Conservation (phyloP, 805 yeast genomes). For the Yamadazyma sp. region DNA sequence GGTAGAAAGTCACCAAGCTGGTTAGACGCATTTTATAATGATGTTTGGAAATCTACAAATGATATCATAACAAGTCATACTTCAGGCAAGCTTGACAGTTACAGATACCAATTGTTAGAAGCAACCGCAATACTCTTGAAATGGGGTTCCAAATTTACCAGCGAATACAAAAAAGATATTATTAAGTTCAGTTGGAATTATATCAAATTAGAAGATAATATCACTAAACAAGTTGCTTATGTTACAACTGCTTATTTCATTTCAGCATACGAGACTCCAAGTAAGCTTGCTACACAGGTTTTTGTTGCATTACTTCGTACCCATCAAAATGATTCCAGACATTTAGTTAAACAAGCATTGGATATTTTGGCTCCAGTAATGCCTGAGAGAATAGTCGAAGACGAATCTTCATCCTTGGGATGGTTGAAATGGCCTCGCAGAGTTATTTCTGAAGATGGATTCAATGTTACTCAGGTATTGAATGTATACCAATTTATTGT, state of each 20-base stretch:
- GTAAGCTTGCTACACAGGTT: conserved; percentile 84
- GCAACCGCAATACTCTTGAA: conserved; percentile 74
- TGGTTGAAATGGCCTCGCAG: conserved; percentile 97
- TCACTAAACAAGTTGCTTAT: conserved; percentile 90
- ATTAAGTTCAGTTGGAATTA: conserved; percentile 94
- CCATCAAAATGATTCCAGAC: conserved; percentile 80
- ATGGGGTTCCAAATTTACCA: conserved; percentile 57
- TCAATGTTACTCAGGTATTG: conserved; percentile 78
- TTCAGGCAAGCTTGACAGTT: conserved; percentile 70
- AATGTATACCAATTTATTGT: conserved; percentile 87
- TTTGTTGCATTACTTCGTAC: conserved; percentile 86
- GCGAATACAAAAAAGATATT: conserved; percentile 71
- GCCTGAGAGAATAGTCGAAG: conserved; percentile 57
- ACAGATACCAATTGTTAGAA: conserved; percentile 75
- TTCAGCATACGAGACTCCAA: conserved; percentile 82
- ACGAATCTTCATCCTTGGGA: conserved; percentile 51
- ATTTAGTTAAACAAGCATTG: conserved; percentile 80
- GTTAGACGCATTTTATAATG: conserved; percentile 59
- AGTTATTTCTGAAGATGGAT: conserved; percentile 86
- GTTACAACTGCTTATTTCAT: conserved; percentile 85
- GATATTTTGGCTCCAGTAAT: conserved; percentile 87
- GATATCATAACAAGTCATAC: conserved; percentile 50
- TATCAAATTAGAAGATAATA: conserved; percentile 81
- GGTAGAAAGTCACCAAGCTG: conserved; percentile 46
- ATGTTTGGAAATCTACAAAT: conserved; percentile 70